These are phyloP conservation scores for Aspergillus transmontanensis DNA, from an alignment of 2,329 filamentous ascomycete species.

Conservation along the genomic window DNA sequence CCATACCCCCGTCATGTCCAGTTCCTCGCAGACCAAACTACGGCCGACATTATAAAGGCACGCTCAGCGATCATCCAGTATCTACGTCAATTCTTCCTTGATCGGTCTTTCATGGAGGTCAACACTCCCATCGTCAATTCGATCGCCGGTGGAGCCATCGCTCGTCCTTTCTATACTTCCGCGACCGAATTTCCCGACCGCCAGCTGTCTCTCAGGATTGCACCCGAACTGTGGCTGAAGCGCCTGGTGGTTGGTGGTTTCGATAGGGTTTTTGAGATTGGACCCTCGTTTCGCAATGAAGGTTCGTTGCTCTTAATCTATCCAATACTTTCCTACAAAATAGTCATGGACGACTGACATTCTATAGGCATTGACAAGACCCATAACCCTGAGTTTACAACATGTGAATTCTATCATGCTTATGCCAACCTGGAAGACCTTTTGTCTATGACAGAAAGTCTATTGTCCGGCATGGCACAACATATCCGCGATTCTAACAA, in stretches of 20 bases:
- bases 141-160: conserved; percentile 81
- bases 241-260: conserved; percentile 86
- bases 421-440: conserved; percentile 76
- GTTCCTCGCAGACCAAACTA: conserved; percentile 72
- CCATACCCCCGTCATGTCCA: conserved; percentile 82
- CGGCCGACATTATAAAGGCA: conserved; percentile 70
- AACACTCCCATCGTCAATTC: conserved; percentile 85
- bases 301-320: conserved; percentile 47
- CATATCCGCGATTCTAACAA: conserved; percentile 52
- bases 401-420: conserved; percentile 93
- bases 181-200: conserved; percentile 75
- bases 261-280: conserved; percentile 89
- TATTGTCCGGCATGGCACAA: conserved; percentile 64
- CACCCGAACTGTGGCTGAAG: conserved; percentile 94
- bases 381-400: conserved; percentile 97
- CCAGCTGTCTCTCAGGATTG: conserved; percentile 78
- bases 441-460: conserved; percentile 72
- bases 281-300: conserved; percentile 90
- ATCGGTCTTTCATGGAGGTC: conserved; percentile 78
- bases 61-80: conserved; percentile 74
- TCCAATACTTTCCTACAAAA: not conserved
- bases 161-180: conserved; percentile 79
- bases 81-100: conserved; percentile 73
- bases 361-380: conserved; percentile 69
- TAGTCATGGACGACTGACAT: conserved; percentile 10